A percentile compares a stretch with the other conserved stretches of the same genome.
phyloP scores from a whole-genome alignment of 805 yeast genomes.

The Nakazawaea ishiwadae region DNA sequence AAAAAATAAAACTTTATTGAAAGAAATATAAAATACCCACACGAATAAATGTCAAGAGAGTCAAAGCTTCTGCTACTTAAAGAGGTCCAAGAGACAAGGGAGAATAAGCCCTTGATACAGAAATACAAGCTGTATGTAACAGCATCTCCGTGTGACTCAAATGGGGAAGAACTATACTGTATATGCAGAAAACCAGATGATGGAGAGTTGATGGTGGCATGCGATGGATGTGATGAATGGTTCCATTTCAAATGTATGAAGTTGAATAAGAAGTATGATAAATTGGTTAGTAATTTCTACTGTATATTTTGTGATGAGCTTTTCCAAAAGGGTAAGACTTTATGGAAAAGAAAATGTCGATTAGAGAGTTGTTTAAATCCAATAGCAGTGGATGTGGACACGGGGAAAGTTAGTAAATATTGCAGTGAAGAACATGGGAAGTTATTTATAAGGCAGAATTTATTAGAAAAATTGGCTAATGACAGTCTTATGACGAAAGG shows the following conservation, averaged over 20 bases:
- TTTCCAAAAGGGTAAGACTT: constrained; percentile 44
- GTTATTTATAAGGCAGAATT: constrained; percentile 29
- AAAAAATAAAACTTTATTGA: not conserved
- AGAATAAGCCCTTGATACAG: constrained; percentile 19
- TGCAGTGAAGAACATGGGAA: constrained; percentile 72
- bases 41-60: not conserved
- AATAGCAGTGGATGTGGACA: constrained; percentile 25
- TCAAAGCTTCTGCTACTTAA: not conserved
- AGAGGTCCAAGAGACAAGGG: constrained; percentile 5
- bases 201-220: constrained; percentile 85
- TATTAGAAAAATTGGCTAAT: constrained; percentile 18
- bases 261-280: constrained; percentile 43
- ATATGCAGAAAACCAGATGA: constrained; percentile 73
- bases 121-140: constrained; percentile 23
- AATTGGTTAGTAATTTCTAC: constrained; percentile 57
- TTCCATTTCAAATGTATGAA: constrained; percentile 79
- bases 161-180: constrained; percentile 68
- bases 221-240: constrained; percentile 97
- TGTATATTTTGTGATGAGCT: constrained; percentile 65
- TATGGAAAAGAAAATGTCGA: constrained; percentile 79
- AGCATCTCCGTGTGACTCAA: constrained; percentile 35
- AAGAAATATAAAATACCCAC: not conserved
- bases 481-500: constrained; percentile 13
- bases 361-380: constrained; percentile 52
- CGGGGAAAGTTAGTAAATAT: constrained; percentile 51